Percentiles rank a stretch among this genome's conserved stretches.
Evolutionary conservation across 768 basidiomycete genomes (phyloP).

Genomic region (Boletus bicolor): DNA sequence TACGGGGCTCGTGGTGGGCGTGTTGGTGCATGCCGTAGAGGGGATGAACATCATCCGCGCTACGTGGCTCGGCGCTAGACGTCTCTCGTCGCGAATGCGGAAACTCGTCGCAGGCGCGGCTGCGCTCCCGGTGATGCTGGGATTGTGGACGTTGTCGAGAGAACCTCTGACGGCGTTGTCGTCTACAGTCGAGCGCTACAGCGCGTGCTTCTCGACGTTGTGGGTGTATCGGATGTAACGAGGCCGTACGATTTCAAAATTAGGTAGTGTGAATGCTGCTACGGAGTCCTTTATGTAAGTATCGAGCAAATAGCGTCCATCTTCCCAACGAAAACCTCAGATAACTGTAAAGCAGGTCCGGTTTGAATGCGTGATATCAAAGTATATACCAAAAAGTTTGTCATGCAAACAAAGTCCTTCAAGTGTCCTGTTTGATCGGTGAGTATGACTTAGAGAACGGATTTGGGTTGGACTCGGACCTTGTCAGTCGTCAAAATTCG

Average conservation of each 20-base stretch:
- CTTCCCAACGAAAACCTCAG: not conserved
- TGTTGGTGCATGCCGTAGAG: slow-evolving; percentile 59
- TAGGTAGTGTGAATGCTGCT: not conserved
- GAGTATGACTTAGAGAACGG: not conserved
- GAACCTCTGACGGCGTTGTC: slow-evolving; percentile 60
- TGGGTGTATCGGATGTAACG: slow-evolving; percentile 45
- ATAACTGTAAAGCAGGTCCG: not conserved
- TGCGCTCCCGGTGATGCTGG: slow-evolving; percentile 52
- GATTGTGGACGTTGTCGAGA: slow-evolving; percentile 48
- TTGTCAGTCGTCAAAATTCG: not conserved
- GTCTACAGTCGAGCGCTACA: slow-evolving; percentile 48
- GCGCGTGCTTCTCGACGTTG: slow-evolving; percentile 44
- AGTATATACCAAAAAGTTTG: not conserved
- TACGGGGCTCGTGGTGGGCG: slow-evolving; percentile 52
- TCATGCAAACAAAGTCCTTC: not conserved
- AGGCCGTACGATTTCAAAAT: slow-evolving; percentile 3
- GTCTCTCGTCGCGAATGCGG: slow-evolving; percentile 18
- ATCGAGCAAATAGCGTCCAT: not conserved
- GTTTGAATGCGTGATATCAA: not conserved
- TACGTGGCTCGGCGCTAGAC: slow-evolving; percentile 34
- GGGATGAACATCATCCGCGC: slow-evolving; percentile 55
- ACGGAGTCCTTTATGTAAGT: not conserved
- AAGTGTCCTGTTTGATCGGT: not conserved
- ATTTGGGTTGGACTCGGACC: not conserved
- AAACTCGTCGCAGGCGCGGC: slow-evolving; percentile 34